These are phyloP conservation scores for Diaporthe ilicicola DNA, from an alignment of 2,329 filamentous ascomycete genomes.

Conservation along the genomic window DNA sequence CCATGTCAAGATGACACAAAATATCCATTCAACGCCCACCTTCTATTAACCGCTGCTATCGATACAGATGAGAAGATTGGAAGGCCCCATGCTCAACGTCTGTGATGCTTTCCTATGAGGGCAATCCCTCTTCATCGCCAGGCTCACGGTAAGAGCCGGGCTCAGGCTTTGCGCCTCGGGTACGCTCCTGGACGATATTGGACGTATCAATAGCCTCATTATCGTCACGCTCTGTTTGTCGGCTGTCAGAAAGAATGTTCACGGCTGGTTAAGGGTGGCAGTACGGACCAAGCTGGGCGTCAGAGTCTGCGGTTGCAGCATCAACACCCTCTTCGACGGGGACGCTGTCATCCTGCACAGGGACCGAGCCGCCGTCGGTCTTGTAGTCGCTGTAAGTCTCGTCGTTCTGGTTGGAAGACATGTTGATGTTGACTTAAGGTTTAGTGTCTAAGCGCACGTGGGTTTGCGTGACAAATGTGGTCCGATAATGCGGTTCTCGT, in stretches of 20 bases:
- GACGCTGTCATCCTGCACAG: constrained; percentile 34
- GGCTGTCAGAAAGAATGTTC: too few relatives aligned
- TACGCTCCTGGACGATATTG: constrained; percentile 42
- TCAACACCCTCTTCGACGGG: constrained; percentile 34
- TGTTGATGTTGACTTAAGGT: constrained; percentile 25
- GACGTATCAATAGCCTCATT: constrained; percentile 43
- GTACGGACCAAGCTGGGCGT: constrained; percentile 35
- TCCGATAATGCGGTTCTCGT: constrained; percentile 30
- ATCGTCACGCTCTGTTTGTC: constrained; percentile 40
- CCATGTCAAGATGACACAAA: background rate
- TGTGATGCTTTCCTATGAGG: background rate
- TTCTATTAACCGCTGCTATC: background rate
- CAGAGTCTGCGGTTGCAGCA: constrained; percentile 26
- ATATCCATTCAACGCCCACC: background rate
- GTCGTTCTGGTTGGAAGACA: constrained; percentile 27
- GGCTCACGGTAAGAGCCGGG: constrained; percentile 39
- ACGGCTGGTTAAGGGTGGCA: too few relatives aligned
- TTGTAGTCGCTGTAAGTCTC: constrained; percentile 33
- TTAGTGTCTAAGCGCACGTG: constrained; percentile 13
- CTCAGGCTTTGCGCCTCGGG: constrained; percentile 39
- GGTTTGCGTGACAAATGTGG: constrained; percentile 21
- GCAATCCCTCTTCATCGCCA: constrained; percentile 40
- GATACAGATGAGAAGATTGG: background rate
- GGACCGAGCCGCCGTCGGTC: constrained; percentile 28
- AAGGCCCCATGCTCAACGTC: background rate